Conservation (phyloP, 2,329 filamentous ascomycete genomes). For the Diaporthe destruens region DNA sequence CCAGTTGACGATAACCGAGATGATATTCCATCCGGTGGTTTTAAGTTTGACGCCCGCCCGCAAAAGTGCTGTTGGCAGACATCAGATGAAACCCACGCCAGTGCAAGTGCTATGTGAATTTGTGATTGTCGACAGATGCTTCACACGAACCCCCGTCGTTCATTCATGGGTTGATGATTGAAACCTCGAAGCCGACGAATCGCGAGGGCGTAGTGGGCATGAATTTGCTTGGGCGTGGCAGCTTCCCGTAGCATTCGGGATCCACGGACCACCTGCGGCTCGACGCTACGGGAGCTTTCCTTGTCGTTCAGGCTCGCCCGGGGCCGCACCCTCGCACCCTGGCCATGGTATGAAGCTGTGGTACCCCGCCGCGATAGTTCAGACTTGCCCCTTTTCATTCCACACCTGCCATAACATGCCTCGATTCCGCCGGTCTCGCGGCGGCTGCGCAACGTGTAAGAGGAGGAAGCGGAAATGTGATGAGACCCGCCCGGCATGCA, state of each 20-base stretch:
- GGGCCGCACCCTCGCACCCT: too few relatives aligned
- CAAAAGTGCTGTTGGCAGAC: not conserved
- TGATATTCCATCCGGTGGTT: not conserved
- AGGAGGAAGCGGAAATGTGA: slow-evolving; percentile 19
- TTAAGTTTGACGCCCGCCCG: not conserved
- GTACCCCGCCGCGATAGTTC: slow-evolving; percentile 5
- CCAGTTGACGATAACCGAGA: not conserved
- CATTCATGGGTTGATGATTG: not conserved
- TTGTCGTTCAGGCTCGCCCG: too few relatives aligned
- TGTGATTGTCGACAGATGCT: not conserved
- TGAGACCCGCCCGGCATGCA: slow-evolving; percentile 14
- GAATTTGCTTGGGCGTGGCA: not conserved
- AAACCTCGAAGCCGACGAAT: not conserved
- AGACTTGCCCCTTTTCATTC: not conserved
- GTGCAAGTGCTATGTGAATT: too few relatives aligned
- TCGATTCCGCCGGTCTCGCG: slow-evolving; percentile 22
- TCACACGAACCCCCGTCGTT: not conserved
- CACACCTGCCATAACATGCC: slow-evolving; percentile 16
- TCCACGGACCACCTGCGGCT: not conserved
- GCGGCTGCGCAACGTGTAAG: slow-evolving; percentile 21
- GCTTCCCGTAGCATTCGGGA: not conserved
- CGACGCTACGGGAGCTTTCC: slow-evolving; percentile 1
- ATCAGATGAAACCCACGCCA: not conserved
- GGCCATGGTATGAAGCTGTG: slow-evolving; percentile 4
- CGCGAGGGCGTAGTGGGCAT: not conserved